Conservation (phyloP, 2,329 filamentous ascomycete genomes). For the Fusarium setosum region DNA sequence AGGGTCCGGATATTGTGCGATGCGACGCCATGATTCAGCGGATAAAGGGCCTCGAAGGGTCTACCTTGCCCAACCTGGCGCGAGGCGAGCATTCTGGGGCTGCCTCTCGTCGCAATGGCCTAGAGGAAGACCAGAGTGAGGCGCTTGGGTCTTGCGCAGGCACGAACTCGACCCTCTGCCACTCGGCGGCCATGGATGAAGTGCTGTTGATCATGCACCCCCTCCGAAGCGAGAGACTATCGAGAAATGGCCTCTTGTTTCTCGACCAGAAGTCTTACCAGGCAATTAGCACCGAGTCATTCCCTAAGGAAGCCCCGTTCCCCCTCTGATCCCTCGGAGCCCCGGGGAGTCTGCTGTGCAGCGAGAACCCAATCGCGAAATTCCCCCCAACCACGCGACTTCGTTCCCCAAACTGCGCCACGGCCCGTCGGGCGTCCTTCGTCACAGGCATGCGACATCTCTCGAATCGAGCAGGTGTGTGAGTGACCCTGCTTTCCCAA, state of each 20-base stretch:
- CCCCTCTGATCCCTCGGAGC: too few species aligned
- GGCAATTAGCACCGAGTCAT: too few species aligned
- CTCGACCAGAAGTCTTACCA: too few species aligned
- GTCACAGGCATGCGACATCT: slow-evolving; percentile 10
- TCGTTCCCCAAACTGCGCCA: slow-evolving; percentile 7
- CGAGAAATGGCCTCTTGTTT: too few species aligned
- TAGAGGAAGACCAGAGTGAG: not conserved
- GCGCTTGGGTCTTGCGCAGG: slow-evolving; percentile 28
- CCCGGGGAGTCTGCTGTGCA: too few species aligned
- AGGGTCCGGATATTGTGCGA: slow-evolving; percentile 14
- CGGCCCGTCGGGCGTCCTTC: slow-evolving; percentile 14
- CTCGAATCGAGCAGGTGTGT: slow-evolving; percentile 31
- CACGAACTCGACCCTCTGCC: slow-evolving; percentile 20
- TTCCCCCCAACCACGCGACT: slow-evolving; percentile 8
- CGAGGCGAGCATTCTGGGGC: not conserved
- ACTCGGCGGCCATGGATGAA: slow-evolving; percentile 22
- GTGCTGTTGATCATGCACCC: slow-evolving; percentile 27
- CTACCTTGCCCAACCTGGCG: not conserved
- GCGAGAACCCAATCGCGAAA: slow-evolving; percentile 1
- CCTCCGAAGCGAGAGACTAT: not conserved
- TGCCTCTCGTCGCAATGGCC: slow-evolving; percentile 8
- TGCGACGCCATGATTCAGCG: slow-evolving; percentile 15
- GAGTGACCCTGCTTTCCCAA: slow-evolving; percentile 22
- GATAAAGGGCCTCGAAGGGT: not conserved
- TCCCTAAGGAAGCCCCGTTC: too few species aligned